Conservation (phyloP, 2,329 filamentous ascomycete genomes). For the Helicocarpus griseus region DNA sequence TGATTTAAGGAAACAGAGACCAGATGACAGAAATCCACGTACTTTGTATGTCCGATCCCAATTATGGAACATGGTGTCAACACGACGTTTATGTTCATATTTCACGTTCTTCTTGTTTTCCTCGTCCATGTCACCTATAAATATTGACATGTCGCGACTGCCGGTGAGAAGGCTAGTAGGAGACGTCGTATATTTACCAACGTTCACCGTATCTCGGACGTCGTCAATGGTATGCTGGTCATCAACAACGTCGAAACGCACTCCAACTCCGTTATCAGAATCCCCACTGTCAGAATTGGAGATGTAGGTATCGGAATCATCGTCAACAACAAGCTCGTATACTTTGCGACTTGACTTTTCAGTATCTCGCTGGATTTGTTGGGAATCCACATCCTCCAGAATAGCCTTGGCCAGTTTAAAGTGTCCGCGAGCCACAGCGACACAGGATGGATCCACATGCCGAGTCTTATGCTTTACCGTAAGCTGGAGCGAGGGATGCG, state of each 20-base stretch:
- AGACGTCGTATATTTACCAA: constrained; percentile 7
- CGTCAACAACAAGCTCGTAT: constrained; percentile 20
- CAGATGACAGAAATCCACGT: background rate
- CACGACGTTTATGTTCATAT: background rate
- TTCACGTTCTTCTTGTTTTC: background rate
- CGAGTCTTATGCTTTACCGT: constrained; percentile 44
- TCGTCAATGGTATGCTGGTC: constrained; percentile 67
- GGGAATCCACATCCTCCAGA: constrained; percentile 59
- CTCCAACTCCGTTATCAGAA: constrained; percentile 18
- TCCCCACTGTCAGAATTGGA: constrained; percentile 1
- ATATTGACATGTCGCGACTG: background rate
- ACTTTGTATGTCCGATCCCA: background rate
- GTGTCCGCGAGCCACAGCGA: constrained; percentile 60
- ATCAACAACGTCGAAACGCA: constrained; percentile 47
- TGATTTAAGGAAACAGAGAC: background rate
- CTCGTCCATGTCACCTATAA: background rate
- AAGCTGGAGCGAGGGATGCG: constrained; percentile 52
- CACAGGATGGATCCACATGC: constrained; percentile 52
- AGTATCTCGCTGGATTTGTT: constrained; percentile 47
- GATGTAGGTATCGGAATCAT: background rate
- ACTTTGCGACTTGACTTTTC: constrained; percentile 39
- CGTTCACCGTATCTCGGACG: constrained; percentile 51
- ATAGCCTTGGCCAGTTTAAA: constrained; percentile 54
- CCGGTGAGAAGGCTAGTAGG: background rate
- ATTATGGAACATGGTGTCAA: background rate